Evolutionary conservation across 108 stramenopile genomes (phyloP).

Genomic region (Mediolabrus comicus): DNA sequence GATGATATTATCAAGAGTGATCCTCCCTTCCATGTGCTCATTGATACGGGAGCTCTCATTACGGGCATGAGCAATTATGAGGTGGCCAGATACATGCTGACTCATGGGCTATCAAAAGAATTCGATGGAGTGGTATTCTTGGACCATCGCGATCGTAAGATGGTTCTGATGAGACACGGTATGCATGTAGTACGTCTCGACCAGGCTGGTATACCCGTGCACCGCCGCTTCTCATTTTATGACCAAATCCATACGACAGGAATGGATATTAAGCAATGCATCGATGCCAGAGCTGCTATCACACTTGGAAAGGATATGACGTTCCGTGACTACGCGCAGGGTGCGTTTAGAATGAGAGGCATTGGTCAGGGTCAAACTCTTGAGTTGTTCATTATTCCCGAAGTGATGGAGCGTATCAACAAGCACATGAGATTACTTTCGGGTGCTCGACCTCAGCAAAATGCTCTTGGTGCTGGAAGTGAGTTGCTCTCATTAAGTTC

Average conservation of each 20-base stretch:
- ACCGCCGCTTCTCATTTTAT: slow-evolving; percentile 94
- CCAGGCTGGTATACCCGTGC: slow-evolving; percentile 85
- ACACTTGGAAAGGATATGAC: slow-evolving; percentile 99
- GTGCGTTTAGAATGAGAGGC: slow-evolving; percentile 96
- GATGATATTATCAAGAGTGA: slow-evolving; percentile 76
- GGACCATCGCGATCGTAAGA: slow-evolving; percentile 92
- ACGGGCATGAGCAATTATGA: slow-evolving; percentile 95
- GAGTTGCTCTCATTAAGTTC: slow-evolving; percentile 53
- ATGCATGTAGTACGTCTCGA: slow-evolving; percentile 82
- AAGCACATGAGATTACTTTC: slow-evolving; percentile 51
- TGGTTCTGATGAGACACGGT: slow-evolving; percentile 84
- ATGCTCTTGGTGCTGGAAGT: slow-evolving; percentile 47
- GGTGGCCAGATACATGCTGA: slow-evolving; percentile 90
- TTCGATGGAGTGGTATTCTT: slow-evolving; percentile 96
- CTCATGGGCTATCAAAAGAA: slow-evolving; percentile 61
- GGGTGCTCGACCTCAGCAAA: slow-evolving; percentile 24
- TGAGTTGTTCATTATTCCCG: slow-evolving; percentile 89
- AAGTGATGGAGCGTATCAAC: slow-evolving; percentile 84
- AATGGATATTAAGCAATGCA: slow-evolving; percentile 96
- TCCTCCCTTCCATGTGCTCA: slow-evolving; percentile 88
- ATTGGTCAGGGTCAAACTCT: slow-evolving; percentile 95
- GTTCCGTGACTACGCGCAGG: slow-evolving; percentile 96
- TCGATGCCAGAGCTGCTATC: slow-evolving; percentile 86
- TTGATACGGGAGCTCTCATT: slow-evolving; percentile 95
- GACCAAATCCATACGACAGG: slow-evolving; percentile 98